phyloP scores from a whole-genome alignment of 768 basidiomycete genomes.

The Strobilomyces confusus region DNA sequence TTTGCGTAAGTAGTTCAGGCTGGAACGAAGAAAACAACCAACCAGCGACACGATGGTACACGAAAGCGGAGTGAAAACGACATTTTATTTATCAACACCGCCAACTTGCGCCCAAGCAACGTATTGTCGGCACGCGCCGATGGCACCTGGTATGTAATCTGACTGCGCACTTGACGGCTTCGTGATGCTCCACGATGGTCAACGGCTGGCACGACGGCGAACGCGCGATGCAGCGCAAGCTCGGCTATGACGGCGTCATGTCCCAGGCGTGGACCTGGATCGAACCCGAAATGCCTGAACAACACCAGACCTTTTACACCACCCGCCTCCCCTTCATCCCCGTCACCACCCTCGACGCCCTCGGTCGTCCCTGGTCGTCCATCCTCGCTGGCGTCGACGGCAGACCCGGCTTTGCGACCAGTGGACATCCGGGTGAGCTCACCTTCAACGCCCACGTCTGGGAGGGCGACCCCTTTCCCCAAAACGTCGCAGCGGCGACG shows the following conservation, averaged over 20 bases:
- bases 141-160: no score
- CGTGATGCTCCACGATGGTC: no score
- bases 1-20: no score
- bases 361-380: constrained; percentile 55
- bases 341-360: constrained; percentile 48
- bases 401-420: constrained; percentile 42
- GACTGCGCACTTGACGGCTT: no score
- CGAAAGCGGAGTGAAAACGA: no score
- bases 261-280: constrained; percentile 39
- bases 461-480: constrained; percentile 54
- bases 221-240: constrained; percentile 43
- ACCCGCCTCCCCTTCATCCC: constrained; percentile 52
- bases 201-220: constrained; percentile 48
- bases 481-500: constrained; percentile 26
- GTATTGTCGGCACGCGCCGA: no score
- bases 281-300: constrained; percentile 42
- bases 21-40: no score
- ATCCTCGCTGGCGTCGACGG: constrained; percentile 47
- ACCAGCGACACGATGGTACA: no score
- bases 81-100: no score
- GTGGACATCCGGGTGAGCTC: constrained; percentile 32
- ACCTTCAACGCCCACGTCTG: constrained; percentile 41
- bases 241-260: constrained; percentile 39
- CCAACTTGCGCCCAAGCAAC: no score
- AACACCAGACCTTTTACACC: constrained; percentile 49